Evolutionary conservation across 495 filamentous ascomycete genomes (phyloP), one percentile per base, ranked within the genome.

Genomic region (Penicillium bialowiezense): DNA sequence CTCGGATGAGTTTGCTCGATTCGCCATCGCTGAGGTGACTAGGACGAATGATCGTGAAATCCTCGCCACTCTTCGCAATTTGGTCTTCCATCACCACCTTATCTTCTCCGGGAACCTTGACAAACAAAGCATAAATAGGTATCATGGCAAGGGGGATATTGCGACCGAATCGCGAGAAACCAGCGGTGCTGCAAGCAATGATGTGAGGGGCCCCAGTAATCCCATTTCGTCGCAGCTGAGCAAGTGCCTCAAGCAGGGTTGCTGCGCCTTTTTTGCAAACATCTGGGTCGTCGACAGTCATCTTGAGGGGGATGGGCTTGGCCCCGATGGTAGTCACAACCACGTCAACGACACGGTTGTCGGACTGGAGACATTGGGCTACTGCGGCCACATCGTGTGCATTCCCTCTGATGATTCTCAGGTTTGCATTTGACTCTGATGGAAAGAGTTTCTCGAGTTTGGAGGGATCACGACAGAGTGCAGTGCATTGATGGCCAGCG

Each of bases 1-100:
- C 67, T 9, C 64, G 64, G 29, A 78, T 56, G 20, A 38, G 41
- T 2, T 60, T 55, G 0, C 44, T 55, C 18, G 65, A 64, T 45
- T 65, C 63, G 7, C 67, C 64, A 39, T 69, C 55, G 18, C 40
- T 61, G 45, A 75, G 56, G 15, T 73, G 55, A 41, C 64, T 71
- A 7, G 72, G 68, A 9, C 82, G 64, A 12, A 86, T 59, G 28
- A 85, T 60, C 12, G 76, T 61, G 23, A 70, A 55, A 7, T 48
- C 47, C 41, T 48, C 58, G 24, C 50, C 62, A 39, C 64, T 65
- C 28, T 69, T 59, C 5, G 64, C 54, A 5, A 76, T 54, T 0
- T 68, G 44, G 5, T 68, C 55, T 54, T 87, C 83, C 82, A 86
- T 84, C 3, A 65, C 63, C 51, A 55, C 47, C 73, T 88, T 88